phyloP scores from a whole-genome alignment of 2,329 filamentous ascomycete species.

The Plectosphaerella sp. region DNA sequence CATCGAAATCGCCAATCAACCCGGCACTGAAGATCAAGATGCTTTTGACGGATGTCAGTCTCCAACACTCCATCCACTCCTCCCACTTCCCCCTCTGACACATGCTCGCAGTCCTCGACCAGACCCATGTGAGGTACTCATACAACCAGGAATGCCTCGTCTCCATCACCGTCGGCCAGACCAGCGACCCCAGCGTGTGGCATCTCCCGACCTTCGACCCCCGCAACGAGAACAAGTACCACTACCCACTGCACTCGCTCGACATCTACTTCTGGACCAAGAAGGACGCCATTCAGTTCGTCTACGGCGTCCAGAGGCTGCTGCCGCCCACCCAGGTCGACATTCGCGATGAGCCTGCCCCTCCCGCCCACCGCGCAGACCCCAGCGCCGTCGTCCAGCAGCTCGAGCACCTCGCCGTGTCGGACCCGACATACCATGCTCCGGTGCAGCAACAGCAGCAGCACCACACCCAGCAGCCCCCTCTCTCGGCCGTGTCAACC shows the following conservation, averaged over 20 bases:
- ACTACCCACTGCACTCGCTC: conserved; percentile 71
- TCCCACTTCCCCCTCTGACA: neutral
- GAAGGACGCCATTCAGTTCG: conserved; percentile 65
- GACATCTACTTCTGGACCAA: conserved; percentile 80
- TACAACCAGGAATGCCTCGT: conserved; percentile 71
- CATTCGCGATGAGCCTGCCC: conserved; percentile 59
- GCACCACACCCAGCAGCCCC: conserved; percentile 36
- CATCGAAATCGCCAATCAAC: conserved; percentile 71
- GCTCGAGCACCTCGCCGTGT: conserved; percentile 67
- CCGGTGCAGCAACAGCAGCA: conserved; percentile 26
- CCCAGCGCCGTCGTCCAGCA: conserved; percentile 70
- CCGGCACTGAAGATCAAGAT: conserved; percentile 72
- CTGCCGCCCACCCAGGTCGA: conserved; percentile 57
- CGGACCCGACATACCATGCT: conserved; percentile 45
- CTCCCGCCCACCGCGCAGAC: conserved; percentile 32
- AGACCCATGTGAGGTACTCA: conserved; percentile 61
- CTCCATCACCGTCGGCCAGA: conserved; percentile 58
- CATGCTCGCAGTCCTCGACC: conserved; percentile 58
- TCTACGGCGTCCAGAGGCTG: conserved; percentile 63
- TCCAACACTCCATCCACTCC: neutral
- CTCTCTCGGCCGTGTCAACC: conserved; percentile 27
- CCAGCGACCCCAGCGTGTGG: conserved; percentile 58
- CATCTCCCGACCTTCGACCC: conserved; percentile 70
- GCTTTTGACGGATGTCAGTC: conserved; percentile 71
- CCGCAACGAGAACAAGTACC: conserved; percentile 70